Evolutionary conservation across 2,329 filamentous ascomycete species (phyloP).

Genomic region (Cordyceps fumosorosea): DNA sequence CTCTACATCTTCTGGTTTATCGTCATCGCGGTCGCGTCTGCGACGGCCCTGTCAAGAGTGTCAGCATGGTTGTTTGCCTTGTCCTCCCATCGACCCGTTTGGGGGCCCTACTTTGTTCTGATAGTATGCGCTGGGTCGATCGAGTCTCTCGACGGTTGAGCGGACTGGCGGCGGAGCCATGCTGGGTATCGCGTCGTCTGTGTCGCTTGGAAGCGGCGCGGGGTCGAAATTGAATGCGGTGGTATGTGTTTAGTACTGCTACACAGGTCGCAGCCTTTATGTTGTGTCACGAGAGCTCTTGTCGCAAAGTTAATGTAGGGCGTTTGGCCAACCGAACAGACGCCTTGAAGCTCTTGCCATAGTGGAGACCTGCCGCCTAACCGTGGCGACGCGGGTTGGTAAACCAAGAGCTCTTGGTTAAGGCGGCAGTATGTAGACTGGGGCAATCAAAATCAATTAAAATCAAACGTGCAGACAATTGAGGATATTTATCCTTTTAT

Average conservation of each 20-base stretch:
- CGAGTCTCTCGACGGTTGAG: constrained; percentile 78
- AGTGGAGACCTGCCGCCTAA: constrained; percentile 9
- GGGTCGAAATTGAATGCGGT: not conserved
- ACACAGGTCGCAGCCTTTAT: not conserved
- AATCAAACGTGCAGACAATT: not conserved
- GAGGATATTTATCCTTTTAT: not conserved
- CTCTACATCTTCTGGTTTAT: constrained; percentile 45
- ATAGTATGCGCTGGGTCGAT: constrained; percentile 93
- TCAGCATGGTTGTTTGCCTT: not conserved
- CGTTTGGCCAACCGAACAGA: not conserved
- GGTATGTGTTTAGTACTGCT: not conserved
- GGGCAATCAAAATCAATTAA: too few species aligned
- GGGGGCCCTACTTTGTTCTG: constrained; percentile 59
- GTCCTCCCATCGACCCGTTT: constrained; percentile 15
- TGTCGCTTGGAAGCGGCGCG: not conserved
- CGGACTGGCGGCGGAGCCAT: constrained; percentile 8
- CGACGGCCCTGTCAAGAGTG: constrained; percentile 58
- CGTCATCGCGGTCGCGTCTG: constrained; percentile 56
- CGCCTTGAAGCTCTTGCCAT: constrained; percentile 6
- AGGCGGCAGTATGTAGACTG: too few species aligned
- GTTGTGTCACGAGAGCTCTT: not conserved
- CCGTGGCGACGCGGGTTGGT: not conserved
- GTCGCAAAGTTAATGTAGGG: constrained; percentile 5
- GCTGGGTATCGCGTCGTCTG: not conserved
- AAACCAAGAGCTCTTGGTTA: too few species aligned